These are phyloP conservation scores for Pseudogymnoascus sp. DNA, from an alignment of 2,329 filamentous ascomycete genomes.

Conservation along the genomic window DNA sequence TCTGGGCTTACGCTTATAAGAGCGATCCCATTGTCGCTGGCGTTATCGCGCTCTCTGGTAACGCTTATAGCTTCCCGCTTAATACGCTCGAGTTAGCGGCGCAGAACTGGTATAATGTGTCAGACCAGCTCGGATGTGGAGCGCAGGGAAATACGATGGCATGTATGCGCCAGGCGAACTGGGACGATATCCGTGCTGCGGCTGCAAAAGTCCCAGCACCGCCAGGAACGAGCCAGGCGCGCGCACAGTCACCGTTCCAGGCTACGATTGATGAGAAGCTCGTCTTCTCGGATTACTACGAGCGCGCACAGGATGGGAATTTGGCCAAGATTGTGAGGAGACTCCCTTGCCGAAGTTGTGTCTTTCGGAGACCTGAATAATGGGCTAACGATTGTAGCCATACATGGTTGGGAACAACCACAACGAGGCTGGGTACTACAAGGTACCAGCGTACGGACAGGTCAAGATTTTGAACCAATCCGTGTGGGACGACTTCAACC, in stretches of 20 bases:
- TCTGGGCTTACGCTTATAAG: conserved; percentile 19
- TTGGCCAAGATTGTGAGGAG: conserved; percentile 18
- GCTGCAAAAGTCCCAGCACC: conserved; percentile 15
- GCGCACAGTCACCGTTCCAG: conserved; percentile 17
- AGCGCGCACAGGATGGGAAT: conserved; percentile 15
- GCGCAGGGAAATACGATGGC: conserved; percentile 13
- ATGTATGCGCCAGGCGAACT: conserved; percentile 17
- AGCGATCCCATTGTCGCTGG: conserved; percentile 24
- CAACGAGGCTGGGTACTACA: conserved; percentile 25
- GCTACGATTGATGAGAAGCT: conserved; percentile 17
- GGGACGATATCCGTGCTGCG: conserved; percentile 16
- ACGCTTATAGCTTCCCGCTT: conserved; percentile 17
- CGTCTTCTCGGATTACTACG: conserved; percentile 17
- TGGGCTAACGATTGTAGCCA: conserved; percentile 10
- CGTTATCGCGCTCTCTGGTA: conserved; percentile 24
- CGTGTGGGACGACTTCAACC: conserved; percentile 22
- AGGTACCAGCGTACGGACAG: conserved; percentile 16
- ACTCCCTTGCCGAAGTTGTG: not conserved
- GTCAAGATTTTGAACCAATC: conserved; percentile 2
- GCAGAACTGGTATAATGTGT: conserved; percentile 19
- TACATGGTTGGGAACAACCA: conserved; percentile 24
- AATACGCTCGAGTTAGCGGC: conserved; percentile 12
- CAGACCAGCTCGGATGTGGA: conserved; percentile 20
- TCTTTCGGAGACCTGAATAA: not conserved
- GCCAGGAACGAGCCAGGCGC: conserved; percentile 11